Base-by-base conservation (phyloP, 169 alveolate species). In the Cryptosporidium muris region DNA sequence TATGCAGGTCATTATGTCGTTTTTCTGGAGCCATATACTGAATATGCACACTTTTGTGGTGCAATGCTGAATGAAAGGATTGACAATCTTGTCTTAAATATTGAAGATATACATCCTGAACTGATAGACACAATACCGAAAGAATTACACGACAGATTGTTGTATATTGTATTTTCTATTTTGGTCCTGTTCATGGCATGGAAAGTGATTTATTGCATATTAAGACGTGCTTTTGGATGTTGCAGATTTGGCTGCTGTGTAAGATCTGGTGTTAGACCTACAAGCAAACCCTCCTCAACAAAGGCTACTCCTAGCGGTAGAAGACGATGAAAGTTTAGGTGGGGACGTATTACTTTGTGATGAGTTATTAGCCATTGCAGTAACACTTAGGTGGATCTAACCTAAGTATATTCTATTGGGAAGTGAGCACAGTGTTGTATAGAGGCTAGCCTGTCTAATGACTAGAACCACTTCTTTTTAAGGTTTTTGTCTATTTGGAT, bases 221-320 rank as follows among this genome's bases (percentile, higher is more conserved):
- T 74, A 16, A 74, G 47, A 34, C 60, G 54, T 16, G 2, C 43
- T 12, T 60, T 38, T 58, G 60, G 48, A 74, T 74, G 85, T 45
- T 64, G 60, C 4, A 25, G 25, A 25, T 42, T 42, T 12, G 60
- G 66, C 16, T n/a, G 40, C n/a, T 43, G 60, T 53, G 11, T 11
- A 34, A 45, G 56, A 36, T n/a, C 47, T 2, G 40, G 56, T 37
- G 60, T 38, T 60, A 74, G 60, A 63, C 54, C 54, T 47, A 43
- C 9, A 16, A 16, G 48, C 34, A 74, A 43, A 9, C 60, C 85
- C 3, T 68, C 85, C 14, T 40, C 85, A 2, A 58, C 85, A 48
- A 74, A 54, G 36, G 54, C 85, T 56, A 74, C 85, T 16, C 85
- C 85, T 56, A 62, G 85, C 45, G 60, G 60, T 47, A 74, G 68